A percentile compares a stretch with the other conserved stretches of the same genome.
Conservation (phyloP, 208 protist genomes). For the Acanthamoeba healyi region DNA sequence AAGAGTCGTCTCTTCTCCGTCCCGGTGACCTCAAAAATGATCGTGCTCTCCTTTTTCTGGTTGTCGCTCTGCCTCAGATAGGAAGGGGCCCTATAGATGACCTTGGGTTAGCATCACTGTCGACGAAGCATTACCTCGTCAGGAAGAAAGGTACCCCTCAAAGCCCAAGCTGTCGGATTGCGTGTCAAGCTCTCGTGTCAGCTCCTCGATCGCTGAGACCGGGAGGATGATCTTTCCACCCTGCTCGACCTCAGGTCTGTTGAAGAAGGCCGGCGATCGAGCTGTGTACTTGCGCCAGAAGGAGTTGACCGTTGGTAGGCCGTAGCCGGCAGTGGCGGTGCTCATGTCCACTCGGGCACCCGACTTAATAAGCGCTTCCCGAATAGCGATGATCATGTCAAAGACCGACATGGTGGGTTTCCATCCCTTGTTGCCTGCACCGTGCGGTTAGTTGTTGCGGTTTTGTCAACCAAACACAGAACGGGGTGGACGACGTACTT, state of each 20-base stretch:
- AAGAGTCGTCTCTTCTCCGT: constrained; percentile 27
- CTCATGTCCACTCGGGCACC: constrained; percentile 60
- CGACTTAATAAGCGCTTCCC: constrained; percentile 30
- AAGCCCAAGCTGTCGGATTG: constrained; percentile 44
- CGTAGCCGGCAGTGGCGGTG: constrained; percentile 33
- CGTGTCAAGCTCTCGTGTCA: constrained; percentile 39
- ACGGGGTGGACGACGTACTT: background rate
- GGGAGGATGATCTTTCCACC: constrained; percentile 68
- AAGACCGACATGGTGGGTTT: constrained; percentile 38
- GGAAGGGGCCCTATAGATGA: background rate
- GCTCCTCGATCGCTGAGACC: constrained; percentile 51
- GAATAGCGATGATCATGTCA: constrained; percentile 22
- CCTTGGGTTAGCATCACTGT: background rate
- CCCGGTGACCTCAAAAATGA: constrained; percentile 63
- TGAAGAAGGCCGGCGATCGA: background rate
- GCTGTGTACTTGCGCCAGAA: constrained; percentile 45
- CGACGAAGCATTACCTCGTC: background rate
- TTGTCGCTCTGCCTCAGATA: background rate
- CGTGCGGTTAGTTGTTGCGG: background rate
- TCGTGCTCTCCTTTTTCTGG: constrained; percentile 41
- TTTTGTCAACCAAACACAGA: background rate
- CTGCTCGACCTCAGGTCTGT: constrained; percentile 55
- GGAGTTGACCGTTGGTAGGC: constrained; percentile 63
- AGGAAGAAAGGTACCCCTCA: constrained; percentile 1
- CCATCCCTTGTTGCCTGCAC: constrained; percentile 50